Evolutionary conservation across 2,329 filamentous ascomycete species (phyloP).

Genomic region (Aspergillus persii): DNA sequence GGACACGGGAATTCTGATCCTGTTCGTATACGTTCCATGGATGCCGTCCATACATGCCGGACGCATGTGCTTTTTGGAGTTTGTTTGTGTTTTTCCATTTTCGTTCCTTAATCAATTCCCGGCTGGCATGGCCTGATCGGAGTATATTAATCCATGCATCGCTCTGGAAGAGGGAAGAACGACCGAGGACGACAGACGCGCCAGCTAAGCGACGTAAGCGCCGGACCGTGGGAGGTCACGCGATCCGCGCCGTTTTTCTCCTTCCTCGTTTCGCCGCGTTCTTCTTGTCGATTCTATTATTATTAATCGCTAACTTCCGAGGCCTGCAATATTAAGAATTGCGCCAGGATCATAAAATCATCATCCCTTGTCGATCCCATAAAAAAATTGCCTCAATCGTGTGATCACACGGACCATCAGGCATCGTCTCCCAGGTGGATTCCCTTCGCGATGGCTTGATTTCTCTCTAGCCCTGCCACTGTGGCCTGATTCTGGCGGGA

Average conservation of each 20-base stretch:
- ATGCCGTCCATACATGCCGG: background rate
- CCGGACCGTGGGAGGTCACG: background rate
- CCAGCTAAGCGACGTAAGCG: background rate
- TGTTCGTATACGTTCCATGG: background rate
- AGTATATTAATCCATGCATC: background rate
- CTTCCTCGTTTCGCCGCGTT: background rate
- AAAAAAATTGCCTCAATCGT: background rate
- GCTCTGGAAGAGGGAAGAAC: background rate
- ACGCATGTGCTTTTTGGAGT: background rate
- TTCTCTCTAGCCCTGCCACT: background rate
- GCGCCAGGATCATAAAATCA: background rate
- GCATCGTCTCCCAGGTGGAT: background rate
- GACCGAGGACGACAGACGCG: background rate
- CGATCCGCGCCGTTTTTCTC: background rate
- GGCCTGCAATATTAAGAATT: background rate
- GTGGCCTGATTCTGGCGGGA: constrained; percentile 6
- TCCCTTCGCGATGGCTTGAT: constrained; percentile 1
- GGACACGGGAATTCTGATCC: background rate
- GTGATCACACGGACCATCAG: background rate
- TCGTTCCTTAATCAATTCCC: too few relatives aligned
- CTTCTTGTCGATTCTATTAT: too few relatives aligned
- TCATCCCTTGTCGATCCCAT: background rate
- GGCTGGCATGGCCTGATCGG: background rate
- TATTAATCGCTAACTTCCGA: too few relatives aligned
- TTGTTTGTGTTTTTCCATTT: too few relatives aligned